Conservation (phyloP, 768 basidiomycete genomes). For the Termitomyces sp. region DNA sequence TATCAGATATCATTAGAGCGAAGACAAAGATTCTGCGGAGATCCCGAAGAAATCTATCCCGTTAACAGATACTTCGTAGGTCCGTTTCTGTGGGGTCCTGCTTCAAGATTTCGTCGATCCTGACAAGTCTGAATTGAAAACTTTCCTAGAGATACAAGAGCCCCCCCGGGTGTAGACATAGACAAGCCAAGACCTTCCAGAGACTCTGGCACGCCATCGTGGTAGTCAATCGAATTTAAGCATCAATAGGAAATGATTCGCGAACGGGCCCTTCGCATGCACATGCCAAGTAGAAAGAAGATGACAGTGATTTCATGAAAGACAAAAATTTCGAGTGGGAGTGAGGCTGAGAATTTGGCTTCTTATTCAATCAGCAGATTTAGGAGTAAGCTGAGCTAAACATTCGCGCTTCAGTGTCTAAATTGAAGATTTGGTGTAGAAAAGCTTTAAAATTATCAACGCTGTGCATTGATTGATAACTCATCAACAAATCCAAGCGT, state of each 20-base stretch:
- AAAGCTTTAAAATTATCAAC: slow-evolving; percentile 6
- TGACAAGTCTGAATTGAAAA: background rate
- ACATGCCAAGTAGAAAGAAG: too few species aligned
- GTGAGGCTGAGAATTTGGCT: slow-evolving; percentile 3
- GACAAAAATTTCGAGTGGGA: slow-evolving; percentile 5
- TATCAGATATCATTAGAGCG: background rate
- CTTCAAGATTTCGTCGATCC: slow-evolving; percentile 2
- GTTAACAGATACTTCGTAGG: slow-evolving; percentile 1
- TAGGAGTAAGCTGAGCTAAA: background rate
- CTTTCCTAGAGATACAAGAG: slow-evolving; percentile 5
- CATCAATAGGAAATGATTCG: slow-evolving; percentile 4
- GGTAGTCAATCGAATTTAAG: slow-evolving; percentile 7
- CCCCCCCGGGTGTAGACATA: too few species aligned
- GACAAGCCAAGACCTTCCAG: slow-evolving; percentile 3
- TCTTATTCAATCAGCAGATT: background rate
- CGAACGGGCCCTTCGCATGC: background rate
- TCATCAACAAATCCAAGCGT: slow-evolving; percentile 4
- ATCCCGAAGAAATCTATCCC: slow-evolving; percentile 2
- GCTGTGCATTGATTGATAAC: slow-evolving; percentile 2
- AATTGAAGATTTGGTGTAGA: slow-evolving; percentile 3
- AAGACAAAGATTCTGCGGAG: background rate
- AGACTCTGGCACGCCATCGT: slow-evolving; percentile 3
- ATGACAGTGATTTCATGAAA: too few species aligned
- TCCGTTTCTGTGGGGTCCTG: background rate
- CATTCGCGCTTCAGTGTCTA: slow-evolving; percentile 3